Base-by-base conservation (phyloP, 768 basidiomycete species). In the Harrya chromipes region DNA sequence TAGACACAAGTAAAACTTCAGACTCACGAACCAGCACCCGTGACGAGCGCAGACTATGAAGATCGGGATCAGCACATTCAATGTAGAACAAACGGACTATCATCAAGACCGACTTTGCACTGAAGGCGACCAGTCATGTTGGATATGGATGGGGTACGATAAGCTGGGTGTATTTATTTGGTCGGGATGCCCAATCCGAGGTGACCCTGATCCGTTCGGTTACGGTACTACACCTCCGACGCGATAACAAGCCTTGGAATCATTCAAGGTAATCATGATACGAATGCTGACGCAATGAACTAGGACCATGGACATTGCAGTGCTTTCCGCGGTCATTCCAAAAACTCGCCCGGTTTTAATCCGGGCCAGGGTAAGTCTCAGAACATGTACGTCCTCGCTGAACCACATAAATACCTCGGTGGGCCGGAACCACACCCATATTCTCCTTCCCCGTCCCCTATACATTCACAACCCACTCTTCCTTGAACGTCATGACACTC, bases 21-120 rank as follows among this genome's bases (percentile, higher is more conserved):
- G 13, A 75, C 90, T 74, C 64, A 94, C 91, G 86, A 87, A 64
- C 85, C 93, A 40, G 85, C 93, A 50, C 93, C 93, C 23, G 93
- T 95, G 67, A 95, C 74, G 56, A 95, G 74, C 37, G 87, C 87
- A 48, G 81, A 83, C 82, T 88, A 58, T 19, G 40, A 36, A 23
- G 23, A 16, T 33, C 14, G n/a, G 17, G 44, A 35, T 67, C n/a
- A 69, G 53, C 37, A 11, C 24, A 13, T 10, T 48, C 33, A 29
- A 11, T 33, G 10, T 31, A 16, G 8, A 11, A 24, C 26, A n/a
- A 27, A 23, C 23, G 27, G 34, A 20, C 13, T 5, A 35, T 46
- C n/a, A 7, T 39, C 29, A 19, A 27, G 27, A 55, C 65, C 50
- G 50, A 80, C 87, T 72, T 81, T 87, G 72, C 86, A 61, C 62